phyloP scores from a whole-genome alignment of 805 yeast species.

The Groenewaldozyma tartarivorans region DNA sequence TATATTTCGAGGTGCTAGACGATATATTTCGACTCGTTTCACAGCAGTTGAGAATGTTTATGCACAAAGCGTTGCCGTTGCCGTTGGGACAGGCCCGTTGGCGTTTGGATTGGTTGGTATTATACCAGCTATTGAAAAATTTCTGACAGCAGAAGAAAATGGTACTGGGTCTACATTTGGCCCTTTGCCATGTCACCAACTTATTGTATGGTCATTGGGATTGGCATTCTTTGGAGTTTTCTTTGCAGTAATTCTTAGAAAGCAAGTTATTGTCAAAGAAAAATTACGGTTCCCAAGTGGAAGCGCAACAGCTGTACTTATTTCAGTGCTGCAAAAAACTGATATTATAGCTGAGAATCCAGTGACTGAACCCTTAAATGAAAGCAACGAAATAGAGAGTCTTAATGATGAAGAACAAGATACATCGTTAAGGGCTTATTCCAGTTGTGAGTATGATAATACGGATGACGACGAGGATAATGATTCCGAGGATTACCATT shows the following conservation, averaged over 20 bases:
- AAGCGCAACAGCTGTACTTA: conserved; percentile 88
- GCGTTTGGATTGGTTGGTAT: conserved; percentile 95
- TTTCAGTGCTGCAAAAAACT: conserved; percentile 71
- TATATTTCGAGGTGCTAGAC: conserved; percentile 51
- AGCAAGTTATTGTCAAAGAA: conserved; percentile 79
- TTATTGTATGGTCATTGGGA: conserved; percentile 76
- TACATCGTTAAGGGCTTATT: conserved; percentile 15
- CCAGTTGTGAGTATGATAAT: conserved; percentile 8
- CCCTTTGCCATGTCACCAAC: conserved; percentile 37
- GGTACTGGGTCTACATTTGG: conserved; percentile 37
- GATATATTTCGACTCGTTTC: conserved; percentile 32
- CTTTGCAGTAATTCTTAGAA: conserved; percentile 82
- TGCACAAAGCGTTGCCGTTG: conserved; percentile 88
- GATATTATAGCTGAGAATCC: conserved; percentile 2
- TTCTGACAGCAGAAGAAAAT: conserved; percentile 67
- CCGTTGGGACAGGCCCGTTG: conserved; percentile 95
- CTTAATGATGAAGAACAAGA: conserved; percentile 7
- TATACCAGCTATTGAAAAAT: conserved; percentile 89
- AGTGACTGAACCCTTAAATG: no score
- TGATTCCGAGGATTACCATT: conserved; percentile 6
- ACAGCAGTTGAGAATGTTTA: conserved; percentile 93
- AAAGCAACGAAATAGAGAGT: neutral
- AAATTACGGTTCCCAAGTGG: conserved; percentile 92
- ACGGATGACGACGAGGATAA: conserved; percentile 7
- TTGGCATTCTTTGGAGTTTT: conserved; percentile 92